These are phyloP conservation scores for Phialophora chinensis DNA, from an alignment of 2,329 filamentous ascomycete species.

Conservation along the genomic window DNA sequence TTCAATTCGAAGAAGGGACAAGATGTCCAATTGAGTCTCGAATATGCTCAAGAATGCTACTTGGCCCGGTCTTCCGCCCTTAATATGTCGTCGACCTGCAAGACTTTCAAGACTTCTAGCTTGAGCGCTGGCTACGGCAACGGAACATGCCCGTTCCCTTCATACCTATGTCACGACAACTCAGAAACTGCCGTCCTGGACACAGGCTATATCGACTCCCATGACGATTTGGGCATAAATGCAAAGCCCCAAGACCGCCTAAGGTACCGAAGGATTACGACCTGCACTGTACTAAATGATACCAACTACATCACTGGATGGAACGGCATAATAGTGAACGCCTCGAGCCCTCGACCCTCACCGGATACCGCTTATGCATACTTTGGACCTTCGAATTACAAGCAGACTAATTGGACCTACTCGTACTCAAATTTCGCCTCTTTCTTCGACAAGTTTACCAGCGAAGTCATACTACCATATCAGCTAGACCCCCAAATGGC, in stretches of 20 bases:
- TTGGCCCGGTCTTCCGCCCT: conserved; percentile 8
- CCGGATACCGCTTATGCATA: conserved; percentile 25
- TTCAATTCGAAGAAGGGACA: conserved; percentile 22
- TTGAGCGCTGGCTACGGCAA: not conserved
- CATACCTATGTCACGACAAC: conserved; percentile 25
- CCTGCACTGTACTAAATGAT: conserved; percentile 33
- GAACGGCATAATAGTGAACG: conserved; percentile 23
- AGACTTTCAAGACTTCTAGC: conserved; percentile 24
- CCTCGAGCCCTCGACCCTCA: not conserved
- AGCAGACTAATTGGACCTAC: conserved; percentile 33
- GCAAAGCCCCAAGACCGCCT: conserved; percentile 30
- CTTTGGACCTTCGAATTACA: conserved; percentile 29
- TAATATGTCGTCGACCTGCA: conserved; percentile 25
- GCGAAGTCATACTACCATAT: conserved; percentile 29
- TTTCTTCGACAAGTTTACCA: conserved; percentile 30
- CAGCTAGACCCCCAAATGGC: conserved; percentile 22
- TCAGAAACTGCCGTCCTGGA: conserved; percentile 27
- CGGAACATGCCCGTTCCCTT: conserved; percentile 27
- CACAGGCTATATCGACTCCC: conserved; percentile 35
- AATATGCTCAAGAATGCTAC: conserved; percentile 37
- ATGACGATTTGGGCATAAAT: conserved; percentile 36
- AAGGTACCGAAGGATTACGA: conserved; percentile 31
- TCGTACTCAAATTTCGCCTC: conserved; percentile 31
- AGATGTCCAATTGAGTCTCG: conserved; percentile 31
- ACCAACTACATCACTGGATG: conserved; percentile 27